Evolutionary conservation across 495 filamentous ascomycete species (phyloP).

Genomic region (Annulohypoxylon nitens): DNA sequence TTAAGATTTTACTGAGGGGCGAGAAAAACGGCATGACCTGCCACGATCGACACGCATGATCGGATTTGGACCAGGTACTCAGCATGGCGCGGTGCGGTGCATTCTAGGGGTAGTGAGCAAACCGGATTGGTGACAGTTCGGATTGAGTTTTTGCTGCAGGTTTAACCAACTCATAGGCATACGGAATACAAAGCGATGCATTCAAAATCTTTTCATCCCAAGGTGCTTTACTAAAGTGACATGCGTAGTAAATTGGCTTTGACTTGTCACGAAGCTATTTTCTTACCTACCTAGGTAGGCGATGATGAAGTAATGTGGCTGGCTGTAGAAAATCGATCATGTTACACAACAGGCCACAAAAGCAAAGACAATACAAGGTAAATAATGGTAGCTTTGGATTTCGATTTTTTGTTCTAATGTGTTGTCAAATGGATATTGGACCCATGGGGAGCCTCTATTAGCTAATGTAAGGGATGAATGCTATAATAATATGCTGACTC

Average conservation of each 20-base stretch:
- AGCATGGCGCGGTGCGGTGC: constrained; percentile 38
- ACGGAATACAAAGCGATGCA: constrained; percentile 34
- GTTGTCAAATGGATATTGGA: background rate
- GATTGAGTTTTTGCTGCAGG: constrained; percentile 29
- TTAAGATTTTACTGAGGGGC: background rate
- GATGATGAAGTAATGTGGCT: background rate
- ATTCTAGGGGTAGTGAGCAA: constrained; percentile 23
- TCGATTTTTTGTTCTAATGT: background rate
- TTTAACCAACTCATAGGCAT: constrained; percentile 24
- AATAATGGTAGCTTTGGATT: background rate
- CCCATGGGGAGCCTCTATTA: background rate
- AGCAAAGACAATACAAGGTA: background rate
- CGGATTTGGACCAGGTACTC: constrained; percentile 33
- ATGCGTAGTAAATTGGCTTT: background rate
- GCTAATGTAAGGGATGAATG: background rate
- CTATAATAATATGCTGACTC: background rate
- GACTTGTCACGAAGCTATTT: background rate
- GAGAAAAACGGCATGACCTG: constrained; percentile 26
- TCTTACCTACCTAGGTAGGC: background rate
- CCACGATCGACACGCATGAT: constrained; percentile 46
- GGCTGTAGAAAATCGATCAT: background rate
- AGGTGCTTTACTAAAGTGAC: background rate
- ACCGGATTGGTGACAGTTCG: constrained; percentile 7
- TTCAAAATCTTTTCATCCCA: constrained; percentile 1
- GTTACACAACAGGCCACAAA: background rate